Evolutionary conservation across 441 rosid species (phyloP).

Genomic region (Viola pubescens): DNA sequence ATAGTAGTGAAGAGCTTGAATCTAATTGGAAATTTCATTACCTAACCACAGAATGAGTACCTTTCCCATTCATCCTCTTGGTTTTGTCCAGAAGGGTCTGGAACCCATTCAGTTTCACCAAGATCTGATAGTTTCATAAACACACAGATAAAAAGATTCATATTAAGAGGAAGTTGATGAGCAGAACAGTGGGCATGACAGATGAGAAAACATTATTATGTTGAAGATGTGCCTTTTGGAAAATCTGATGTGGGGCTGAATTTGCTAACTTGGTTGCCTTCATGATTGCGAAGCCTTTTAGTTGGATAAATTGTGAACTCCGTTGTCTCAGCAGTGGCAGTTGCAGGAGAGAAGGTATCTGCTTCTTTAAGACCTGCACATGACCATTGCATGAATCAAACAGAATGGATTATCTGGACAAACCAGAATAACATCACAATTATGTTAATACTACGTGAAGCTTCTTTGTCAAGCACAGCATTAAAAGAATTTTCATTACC

Average conservation of each 20-base stretch:
- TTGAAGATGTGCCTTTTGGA: slow-evolving; percentile 38
- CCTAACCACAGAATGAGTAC: slow-evolving; percentile 24
- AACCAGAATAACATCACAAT: slow-evolving; percentile 7
- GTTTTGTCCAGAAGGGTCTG: slow-evolving; percentile 37
- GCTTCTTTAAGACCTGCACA: slow-evolving; percentile 34
- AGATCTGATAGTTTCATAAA: slow-evolving; percentile 31
- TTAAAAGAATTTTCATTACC: slow-evolving; percentile 26
- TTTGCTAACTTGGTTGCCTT: slow-evolving; percentile 29
- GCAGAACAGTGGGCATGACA: slow-evolving; percentile 10
- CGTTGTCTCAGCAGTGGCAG: slow-evolving; percentile 31
- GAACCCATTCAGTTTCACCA: slow-evolving; percentile 32
- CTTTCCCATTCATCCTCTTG: slow-evolving; percentile 61
- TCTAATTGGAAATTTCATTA: slow-evolving; percentile 1
- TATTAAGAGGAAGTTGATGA: slow-evolving; percentile 10
- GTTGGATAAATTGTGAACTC: slow-evolving; percentile 32
- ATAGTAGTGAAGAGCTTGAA: slow-evolving; percentile 11
- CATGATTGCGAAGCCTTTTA: slow-evolving; percentile 35
- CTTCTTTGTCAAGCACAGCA: slow-evolving; percentile 22
- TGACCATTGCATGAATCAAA: slow-evolving; percentile 18
- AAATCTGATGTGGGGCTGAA: slow-evolving; percentile 36
- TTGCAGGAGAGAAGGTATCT: slow-evolving; percentile 26
- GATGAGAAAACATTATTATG: slow-evolving; percentile 13
- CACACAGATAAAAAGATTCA: slow-evolving; percentile 12
- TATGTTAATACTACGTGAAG: slow-evolving; percentile 26
- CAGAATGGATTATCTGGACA: background rate